Evolutionary conservation across 2,329 filamentous ascomycete species (phyloP).

Genomic region (Colletotrichum tofieldiae): DNA sequence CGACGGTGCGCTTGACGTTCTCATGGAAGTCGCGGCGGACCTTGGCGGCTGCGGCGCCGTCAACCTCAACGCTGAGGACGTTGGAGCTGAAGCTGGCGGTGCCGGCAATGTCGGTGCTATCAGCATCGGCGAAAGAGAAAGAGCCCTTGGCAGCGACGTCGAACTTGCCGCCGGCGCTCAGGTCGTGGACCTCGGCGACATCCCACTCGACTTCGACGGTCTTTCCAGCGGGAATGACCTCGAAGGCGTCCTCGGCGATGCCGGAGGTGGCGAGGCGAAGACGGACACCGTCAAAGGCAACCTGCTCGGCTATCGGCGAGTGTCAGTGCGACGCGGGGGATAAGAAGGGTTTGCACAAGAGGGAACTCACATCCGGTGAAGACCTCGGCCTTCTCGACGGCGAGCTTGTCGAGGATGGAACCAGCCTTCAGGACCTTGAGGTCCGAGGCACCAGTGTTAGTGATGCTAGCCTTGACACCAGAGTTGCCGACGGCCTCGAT

Average conservation of each 20-base stretch:
- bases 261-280: constrained; percentile 62
- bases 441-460: constrained; percentile 65
- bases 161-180: constrained; percentile 67
- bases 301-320: constrained; percentile 53
- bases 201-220: constrained; percentile 69
- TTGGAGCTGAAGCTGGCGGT: constrained; percentile 73
- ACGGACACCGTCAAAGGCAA: constrained; percentile 69
- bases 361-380: constrained; percentile 61
- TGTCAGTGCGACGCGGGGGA: constrained; percentile 21
- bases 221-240: constrained; percentile 63
- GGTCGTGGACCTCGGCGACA: constrained; percentile 69
- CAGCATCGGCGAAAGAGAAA: constrained; percentile 68
- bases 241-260: constrained; percentile 65
- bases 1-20: constrained; percentile 63
- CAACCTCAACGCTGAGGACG: constrained; percentile 69
- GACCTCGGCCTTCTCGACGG: constrained; percentile 68
- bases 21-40: constrained; percentile 62
- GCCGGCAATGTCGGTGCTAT: constrained; percentile 68
- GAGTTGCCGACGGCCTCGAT: constrained; percentile 66
- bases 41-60: constrained; percentile 68
- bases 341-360: not conserved
- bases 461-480: constrained; percentile 67
- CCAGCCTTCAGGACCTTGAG: constrained; percentile 69
- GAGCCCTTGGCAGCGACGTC: constrained; percentile 70
- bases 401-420: constrained; percentile 66